These are phyloP conservation scores for Pisolithus microcarpus DNA, from an alignment of 768 basidiomycete genomes.

Conservation along the genomic window DNA sequence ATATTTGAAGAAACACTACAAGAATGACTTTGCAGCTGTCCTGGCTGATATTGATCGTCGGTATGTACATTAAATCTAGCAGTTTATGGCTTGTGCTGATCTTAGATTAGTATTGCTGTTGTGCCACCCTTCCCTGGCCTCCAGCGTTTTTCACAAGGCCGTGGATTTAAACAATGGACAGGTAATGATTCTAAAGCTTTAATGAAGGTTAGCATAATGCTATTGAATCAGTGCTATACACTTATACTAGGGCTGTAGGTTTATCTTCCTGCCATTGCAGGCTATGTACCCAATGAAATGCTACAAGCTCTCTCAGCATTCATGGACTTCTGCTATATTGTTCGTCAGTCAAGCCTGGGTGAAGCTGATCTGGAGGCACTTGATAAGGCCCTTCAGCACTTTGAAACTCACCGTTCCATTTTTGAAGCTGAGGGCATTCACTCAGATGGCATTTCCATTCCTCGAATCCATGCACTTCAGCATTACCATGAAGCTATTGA, in stretches of 20 bases:
- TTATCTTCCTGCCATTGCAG: constrained; percentile 25
- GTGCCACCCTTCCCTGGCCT: constrained; percentile 24
- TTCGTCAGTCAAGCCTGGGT: neutral
- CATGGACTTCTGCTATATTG: constrained; percentile 26
- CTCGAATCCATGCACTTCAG: constrained; percentile 12
- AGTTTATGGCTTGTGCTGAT: neutral
- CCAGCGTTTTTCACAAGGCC: constrained; percentile 24
- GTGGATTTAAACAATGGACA: constrained; percentile 29
- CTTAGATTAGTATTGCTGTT: constrained; percentile 18
- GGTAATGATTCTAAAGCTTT: constrained; percentile 32
- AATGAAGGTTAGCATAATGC: constrained; percentile 7
- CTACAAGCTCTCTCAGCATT: constrained; percentile 18
- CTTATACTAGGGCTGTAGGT: constrained; percentile 13
- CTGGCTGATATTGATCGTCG: constrained; percentile 1
- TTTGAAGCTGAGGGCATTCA: neutral
- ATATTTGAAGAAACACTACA: neutral
- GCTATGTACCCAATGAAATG: constrained; percentile 25
- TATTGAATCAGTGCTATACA: neutral
- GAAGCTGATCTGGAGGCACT: neutral
- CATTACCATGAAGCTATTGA: constrained; percentile 13
- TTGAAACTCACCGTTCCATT: no score
- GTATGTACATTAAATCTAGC: neutral
- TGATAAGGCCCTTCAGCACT: neutral
- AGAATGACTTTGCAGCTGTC: neutral
- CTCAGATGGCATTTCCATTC: constrained; percentile 6